Evolutionary conservation across 2,329 filamentous ascomycete genomes (phyloP).

Genomic region (Sporothrix euskadiensis): DNA sequence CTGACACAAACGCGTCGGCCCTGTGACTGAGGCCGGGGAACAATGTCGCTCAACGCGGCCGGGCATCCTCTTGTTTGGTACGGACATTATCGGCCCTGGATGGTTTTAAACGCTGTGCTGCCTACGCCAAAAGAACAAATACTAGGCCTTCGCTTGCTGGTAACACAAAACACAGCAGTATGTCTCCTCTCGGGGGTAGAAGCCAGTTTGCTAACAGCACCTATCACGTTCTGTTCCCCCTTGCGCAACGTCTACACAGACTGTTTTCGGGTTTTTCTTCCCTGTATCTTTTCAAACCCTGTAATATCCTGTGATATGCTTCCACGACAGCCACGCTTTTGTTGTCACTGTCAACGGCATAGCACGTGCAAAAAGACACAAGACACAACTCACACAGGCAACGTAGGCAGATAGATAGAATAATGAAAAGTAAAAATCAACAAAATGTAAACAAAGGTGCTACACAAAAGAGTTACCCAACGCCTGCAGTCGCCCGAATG

Average conservation of each 20-base stretch:
- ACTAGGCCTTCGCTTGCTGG: neutral
- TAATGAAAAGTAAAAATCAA: neutral
- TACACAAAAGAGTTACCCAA: constrained; percentile 17
- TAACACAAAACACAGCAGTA: neutral
- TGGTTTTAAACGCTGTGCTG: neutral
- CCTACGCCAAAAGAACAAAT: neutral
- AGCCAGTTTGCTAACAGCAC: neutral
- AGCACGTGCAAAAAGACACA: neutral
- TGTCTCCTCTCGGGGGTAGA: neutral
- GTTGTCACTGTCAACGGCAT: neutral
- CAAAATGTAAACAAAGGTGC: neutral
- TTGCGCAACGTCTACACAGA: neutral
- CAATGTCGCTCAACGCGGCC: neutral
- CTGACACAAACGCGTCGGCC: neutral
- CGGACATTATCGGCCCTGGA: neutral
- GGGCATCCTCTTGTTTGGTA: neutral
- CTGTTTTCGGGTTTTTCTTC: neutral
- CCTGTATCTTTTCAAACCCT: neutral
- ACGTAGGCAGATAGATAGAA: neutral
- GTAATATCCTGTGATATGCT: constrained; percentile 14
- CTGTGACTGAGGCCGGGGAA: neutral
- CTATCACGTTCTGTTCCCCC: neutral
- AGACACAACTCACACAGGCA: neutral
- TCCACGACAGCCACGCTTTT: neutral
- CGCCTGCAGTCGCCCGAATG: constrained; percentile 21